Conservation (phyloP, 129 eudicot species). For the Centaurea solstitialis region DNA sequence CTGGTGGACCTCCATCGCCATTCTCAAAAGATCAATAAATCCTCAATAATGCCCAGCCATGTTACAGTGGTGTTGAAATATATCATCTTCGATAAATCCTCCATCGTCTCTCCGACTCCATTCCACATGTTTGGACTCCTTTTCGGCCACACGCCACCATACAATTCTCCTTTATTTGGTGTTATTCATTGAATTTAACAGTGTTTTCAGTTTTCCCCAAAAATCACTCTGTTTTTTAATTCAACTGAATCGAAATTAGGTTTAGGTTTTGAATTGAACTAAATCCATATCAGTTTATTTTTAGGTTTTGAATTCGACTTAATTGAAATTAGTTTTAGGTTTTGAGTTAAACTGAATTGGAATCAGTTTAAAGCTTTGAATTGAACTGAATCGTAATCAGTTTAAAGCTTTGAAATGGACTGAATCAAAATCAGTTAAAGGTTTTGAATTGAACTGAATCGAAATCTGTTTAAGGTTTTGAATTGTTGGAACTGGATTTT, state of each 20-base stretch:
- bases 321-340: too few relatives aligned
- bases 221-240: not conserved
- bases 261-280: too few relatives aligned
- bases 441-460: not conserved
- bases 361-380: not conserved
- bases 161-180: conserved; percentile 12
- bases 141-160: not conserved
- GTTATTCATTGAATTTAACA: not conserved
- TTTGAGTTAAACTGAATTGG: too few relatives aligned
- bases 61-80: too few relatives aligned
- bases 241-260: too few relatives aligned
- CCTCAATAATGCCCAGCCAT: too few relatives aligned
- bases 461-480: too few relatives aligned
- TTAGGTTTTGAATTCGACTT: too few relatives aligned
- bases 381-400: too few relatives aligned
- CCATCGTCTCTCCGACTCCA: conserved; percentile 24
- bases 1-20: conserved; percentile 5
- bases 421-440: not conserved
- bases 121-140: not conserved
- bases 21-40: not conserved
- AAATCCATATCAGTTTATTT: too few relatives aligned
- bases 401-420: too few relatives aligned
- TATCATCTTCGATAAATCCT: conserved; percentile 13
- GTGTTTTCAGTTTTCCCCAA: not conserved
- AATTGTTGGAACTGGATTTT: too few relatives aligned